These are phyloP conservation scores for Nakazawaea ishiwadae DNA, from an alignment of 805 yeast species.

Conservation along the genomic window DNA sequence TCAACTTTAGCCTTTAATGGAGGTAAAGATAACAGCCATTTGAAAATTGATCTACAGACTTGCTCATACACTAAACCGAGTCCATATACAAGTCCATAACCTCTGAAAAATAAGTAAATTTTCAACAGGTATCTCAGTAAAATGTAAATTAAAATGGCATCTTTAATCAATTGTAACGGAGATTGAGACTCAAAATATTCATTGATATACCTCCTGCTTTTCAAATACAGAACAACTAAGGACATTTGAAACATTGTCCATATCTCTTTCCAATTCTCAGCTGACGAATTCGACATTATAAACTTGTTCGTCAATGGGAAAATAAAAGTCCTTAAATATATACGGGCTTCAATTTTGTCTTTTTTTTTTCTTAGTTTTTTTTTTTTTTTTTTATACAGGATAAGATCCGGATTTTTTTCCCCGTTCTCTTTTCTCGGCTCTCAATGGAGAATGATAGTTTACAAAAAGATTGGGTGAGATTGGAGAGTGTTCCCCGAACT, in stretches of 20 bases:
- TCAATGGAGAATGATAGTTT: too few relatives aligned
- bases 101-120: conserved; percentile 19
- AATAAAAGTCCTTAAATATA: too few relatives aligned
- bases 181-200: not conserved
- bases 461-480: too few relatives aligned
- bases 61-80: conserved; percentile 15
- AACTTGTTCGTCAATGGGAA: too few relatives aligned
- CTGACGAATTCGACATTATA: conserved; percentile 1
- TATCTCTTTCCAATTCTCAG: conserved; percentile 6
- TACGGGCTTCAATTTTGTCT: too few relatives aligned
- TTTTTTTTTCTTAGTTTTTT: too few relatives aligned
- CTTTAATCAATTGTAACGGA: conserved; percentile 7
- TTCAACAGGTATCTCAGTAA: not conserved
- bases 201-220: not conserved
- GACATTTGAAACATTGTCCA: conserved; percentile 7
- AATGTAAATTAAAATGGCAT: conserved; percentile 5
- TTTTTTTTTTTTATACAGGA: too few relatives aligned
- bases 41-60: conserved; percentile 23
- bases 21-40: conserved; percentile 41
- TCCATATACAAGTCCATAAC: conserved; percentile 37
- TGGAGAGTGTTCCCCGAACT: not conserved
- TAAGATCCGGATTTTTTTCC: too few relatives aligned
- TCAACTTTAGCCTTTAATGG: conserved; percentile 52
- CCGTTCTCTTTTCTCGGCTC: too few relatives aligned
- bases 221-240: not conserved